Conservation (phyloP, 2,329 filamentous ascomycete genomes). For the Colletotrichum scovillei region DNA sequence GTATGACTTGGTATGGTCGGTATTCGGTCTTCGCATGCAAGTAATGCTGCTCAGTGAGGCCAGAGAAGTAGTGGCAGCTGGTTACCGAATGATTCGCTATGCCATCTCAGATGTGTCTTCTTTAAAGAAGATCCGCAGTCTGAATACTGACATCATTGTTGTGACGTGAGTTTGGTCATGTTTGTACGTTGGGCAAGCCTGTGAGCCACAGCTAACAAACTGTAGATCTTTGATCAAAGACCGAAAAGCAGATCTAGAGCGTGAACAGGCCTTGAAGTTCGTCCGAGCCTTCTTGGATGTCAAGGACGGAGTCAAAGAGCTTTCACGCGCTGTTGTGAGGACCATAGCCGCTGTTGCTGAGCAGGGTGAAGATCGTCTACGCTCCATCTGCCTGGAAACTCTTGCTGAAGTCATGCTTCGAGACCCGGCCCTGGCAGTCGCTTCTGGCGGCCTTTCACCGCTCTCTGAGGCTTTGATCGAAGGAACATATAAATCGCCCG, state of each 20-base stretch:
- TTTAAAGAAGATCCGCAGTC: conserved; percentile 83
- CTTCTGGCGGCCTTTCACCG: conserved; percentile 85
- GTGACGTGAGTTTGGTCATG: conserved; percentile 67
- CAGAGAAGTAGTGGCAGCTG: conserved; percentile 93
- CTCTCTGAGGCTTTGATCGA: conserved; percentile 94
- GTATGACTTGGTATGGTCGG: conserved; percentile 95
- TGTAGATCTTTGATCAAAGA: conserved; percentile 88
- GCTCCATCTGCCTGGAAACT: conserved; percentile 92
- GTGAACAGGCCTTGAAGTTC: conserved; percentile 97
- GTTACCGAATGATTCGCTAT: conserved; percentile 92
- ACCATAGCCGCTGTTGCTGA: conserved; percentile 93
- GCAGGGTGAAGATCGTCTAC: conserved; percentile 85
- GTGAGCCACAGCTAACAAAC: conserved; percentile 17
- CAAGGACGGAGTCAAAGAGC: conserved; percentile 88
- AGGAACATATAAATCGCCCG: conserved; percentile 90
- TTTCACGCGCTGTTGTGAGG: conserved; percentile 87
- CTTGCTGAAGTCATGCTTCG: conserved; percentile 90
- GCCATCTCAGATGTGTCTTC: conserved; percentile 93
- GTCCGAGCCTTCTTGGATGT: conserved; percentile 95
- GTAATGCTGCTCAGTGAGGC: conserved; percentile 96
- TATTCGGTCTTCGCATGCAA: conserved; percentile 94
- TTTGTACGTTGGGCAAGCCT: not conserved
- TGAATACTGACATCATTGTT: conserved; percentile 94
- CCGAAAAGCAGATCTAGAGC: conserved; percentile 94
- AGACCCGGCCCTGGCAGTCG: conserved; percentile 83